Evolutionary conservation across 176 grass and related monocot genomes (phyloP), one percentile per base, ranked within the genome.

Genomic region (Raddia distichophylla): DNA sequence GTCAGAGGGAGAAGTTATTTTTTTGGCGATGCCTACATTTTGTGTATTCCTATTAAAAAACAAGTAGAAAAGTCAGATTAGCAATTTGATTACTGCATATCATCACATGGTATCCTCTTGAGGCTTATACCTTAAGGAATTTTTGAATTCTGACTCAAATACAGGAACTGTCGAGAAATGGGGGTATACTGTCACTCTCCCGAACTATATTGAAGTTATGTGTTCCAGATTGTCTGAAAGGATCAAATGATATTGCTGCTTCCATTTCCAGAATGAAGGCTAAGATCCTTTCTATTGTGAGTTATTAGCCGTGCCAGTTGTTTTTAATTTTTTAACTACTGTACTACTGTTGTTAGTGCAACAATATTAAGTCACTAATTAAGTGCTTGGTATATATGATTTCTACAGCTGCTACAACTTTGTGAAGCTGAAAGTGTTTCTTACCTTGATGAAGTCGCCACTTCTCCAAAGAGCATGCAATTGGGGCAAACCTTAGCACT

Each of bases 361-460:
- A 63, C 35, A 79, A 52, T 68, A 65, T 74, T 52, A 32, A 27
- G 49, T 45, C 77, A 66, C 54, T 80, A 61, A 82, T 61, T 75
- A 17, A 78, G 19, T 73, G 65, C 13, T 81, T 87, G 60, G 16
- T 87, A 74, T 73, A 62, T 76, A 60, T 74, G 33, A 45, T 84
- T 22, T 53, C 37, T 75, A 40, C 37, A 98, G 95, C 81, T 98
- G 75, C 64, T 98, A 64, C 95, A 95, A 84, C 84, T 98, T n/a
- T 98, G 95, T 93, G 95, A 98, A 89, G 86, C 92, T 74, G 95
- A 98, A 81, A 95, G 75, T 74, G 84, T 98, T 73, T 98, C 95
- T 64, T 98, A 95, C 88, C 95, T 98, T 48, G 95, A 98, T 93
- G 95, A 95, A 86, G 92, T 98, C 4, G 92, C 95, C 52, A 88